Conservation (phyloP, 208 protist genomes). For the Crithidia sp. region DNA sequence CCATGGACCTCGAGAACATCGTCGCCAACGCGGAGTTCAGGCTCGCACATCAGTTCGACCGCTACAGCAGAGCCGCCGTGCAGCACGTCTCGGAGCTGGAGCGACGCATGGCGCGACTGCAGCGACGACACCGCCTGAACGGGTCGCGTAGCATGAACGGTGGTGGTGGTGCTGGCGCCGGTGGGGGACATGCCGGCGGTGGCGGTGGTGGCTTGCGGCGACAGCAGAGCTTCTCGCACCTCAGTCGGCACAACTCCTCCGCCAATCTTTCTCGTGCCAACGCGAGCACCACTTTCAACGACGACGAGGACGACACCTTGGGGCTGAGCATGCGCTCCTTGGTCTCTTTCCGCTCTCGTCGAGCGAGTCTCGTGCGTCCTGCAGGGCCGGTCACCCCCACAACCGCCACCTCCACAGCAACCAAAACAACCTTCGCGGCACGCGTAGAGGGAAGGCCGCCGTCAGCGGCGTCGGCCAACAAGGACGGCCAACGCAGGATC, state of each 20-base stretch:
- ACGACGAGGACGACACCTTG: slow-evolving; percentile 2
- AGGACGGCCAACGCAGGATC: no score
- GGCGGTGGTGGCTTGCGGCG: slow-evolving; percentile 10
- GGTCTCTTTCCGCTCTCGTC: not conserved
- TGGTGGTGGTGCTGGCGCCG: no score
- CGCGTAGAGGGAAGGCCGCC: no score
- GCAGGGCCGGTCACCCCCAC: no score
- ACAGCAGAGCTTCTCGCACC: not conserved
- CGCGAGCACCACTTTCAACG: not conserved
- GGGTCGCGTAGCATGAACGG: no score
- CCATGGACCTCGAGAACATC: slow-evolving; percentile 68
- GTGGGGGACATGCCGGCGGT: not conserved
- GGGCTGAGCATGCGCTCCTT: slow-evolving; percentile 7
- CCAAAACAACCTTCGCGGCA: not conserved
- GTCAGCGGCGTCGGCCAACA: no score
- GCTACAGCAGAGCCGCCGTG: slow-evolving; percentile 64
- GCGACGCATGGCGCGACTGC: slow-evolving; percentile 38
- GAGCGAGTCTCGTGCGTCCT: not conserved
- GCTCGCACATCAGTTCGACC: slow-evolving; percentile 66
- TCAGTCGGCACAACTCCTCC: slow-evolving; percentile 18
- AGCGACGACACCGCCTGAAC: slow-evolving; percentile 5
- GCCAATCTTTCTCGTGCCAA: not conserved
- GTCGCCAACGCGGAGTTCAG: slow-evolving; percentile 77
- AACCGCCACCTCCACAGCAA: no score
- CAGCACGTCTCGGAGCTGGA: slow-evolving; percentile 64